Base-by-base conservation (phyloP, 768 basidiomycete genomes). In the Amanita polypyramis region DNA sequence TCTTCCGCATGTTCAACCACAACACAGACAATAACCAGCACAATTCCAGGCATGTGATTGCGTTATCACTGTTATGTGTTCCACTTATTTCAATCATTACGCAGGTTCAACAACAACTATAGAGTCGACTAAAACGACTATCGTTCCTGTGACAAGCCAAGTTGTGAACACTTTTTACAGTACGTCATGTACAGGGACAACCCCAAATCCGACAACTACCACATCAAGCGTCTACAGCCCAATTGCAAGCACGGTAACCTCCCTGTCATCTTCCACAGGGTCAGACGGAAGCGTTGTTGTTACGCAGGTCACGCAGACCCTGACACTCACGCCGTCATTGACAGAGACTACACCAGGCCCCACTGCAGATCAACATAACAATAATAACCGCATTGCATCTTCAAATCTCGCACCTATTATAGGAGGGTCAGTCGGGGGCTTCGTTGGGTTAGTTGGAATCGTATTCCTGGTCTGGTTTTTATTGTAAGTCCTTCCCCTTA, bases 391-490 rank as follows among this genome's bases (percentile, higher is more conserved):
- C 10, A 42, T 7, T 7, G 14, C 27, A 15, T 25, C 34, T 9
- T 55, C 40, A 15, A 60, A 56, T 40, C 49, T 52, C 15, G 62
- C 51, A 0, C 54, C 60, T 3, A 61, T 63, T 21, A 59, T 57
- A 19, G 62, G 62, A 19, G 62, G 62, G 34, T 58, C 58, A 21
- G 45, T 61, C 0, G 62, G 62, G 12, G 62, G 62, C 17, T 39
- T 63, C 10, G 52, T 50, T 20, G 58, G 52, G 1, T 54, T 63
- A 5, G 47, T 49, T 19, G 40, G 56, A n/a, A 51, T 63, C 17
- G 62, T 52, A 12, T 15, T 61, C 21, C 43, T 61, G 15, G 58
- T 56, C 35, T 61, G 58, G 59, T 55, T 49, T 39, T 49, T 60
- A 8, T 57, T 60, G 62, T 63, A 51, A 41, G 55, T 49, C 25